Base-by-base conservation (phyloP, 78 protist genomes). In the Isochrysis galbana region DNA sequence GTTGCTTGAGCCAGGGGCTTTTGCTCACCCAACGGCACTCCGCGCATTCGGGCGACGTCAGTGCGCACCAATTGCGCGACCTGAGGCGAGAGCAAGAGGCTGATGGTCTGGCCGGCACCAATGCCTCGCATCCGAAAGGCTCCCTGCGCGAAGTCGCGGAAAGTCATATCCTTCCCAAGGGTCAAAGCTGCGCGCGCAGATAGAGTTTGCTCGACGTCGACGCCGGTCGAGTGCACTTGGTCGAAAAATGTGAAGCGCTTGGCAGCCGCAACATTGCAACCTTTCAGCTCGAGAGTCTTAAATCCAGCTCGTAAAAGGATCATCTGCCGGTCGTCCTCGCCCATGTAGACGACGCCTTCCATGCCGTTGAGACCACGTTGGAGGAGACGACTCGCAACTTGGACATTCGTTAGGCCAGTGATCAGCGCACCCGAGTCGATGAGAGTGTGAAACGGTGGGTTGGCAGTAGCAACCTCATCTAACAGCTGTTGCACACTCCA, bases 201-300 rank as follows among this genome's bases (percentile, higher is more conserved):
- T 51, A 95, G 93, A 25, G 89, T 32, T 47, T 96, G 97, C 82
- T 94, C 82, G 90, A 96, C 93, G 91, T 96, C 97, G 95, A 95
- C 94, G 44, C 97, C 97, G 7, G 96, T 96, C 39, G 97, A 94
- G 95, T 96, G 97, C 88, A 95, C 95, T 87, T 96, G 97, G 78
- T 95, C 97, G 93, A 92, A 96, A 91, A 96, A 95, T 42, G 96
- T 92, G 96, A 96, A 96, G 54, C 97, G 70, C 2, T 86, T 11
- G 41, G 32, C 34, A 46, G 39, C 90, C 84, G 72, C 44, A 46
- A 96, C 45, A 80, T 94, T 96, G 90, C 96, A 93, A 84, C 95
- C 96, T 5, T 89, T 19, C 48, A 96, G 94, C 38, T 94, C 93
- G 54, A 78, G 87, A 21, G 25, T 36, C 51, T 39, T 45, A 46